Evolutionary conservation across 306 rosid genomes (phyloP).

Genomic region (Corylus heterophylla): DNA sequence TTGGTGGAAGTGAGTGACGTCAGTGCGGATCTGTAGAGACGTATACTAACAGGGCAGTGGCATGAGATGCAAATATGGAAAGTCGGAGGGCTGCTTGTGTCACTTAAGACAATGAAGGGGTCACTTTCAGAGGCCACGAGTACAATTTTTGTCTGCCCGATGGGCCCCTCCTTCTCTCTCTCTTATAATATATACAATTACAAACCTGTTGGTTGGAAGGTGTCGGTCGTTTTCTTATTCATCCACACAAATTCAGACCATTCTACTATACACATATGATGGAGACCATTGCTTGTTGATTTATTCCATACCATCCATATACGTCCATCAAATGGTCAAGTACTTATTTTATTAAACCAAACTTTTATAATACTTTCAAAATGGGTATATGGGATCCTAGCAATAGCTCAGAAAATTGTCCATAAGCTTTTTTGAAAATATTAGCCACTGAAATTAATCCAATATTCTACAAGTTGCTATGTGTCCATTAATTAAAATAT

Average conservation of each 20-base stretch:
- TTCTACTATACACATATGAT: not conserved
- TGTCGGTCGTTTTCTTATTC: slow-evolving; percentile 51
- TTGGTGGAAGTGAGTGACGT: no score
- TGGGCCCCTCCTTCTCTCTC: slow-evolving; percentile 24
- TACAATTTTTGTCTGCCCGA: slow-evolving; percentile 41
- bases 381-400: no score
- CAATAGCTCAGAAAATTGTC: no score
- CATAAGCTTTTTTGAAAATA: no score
- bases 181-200: not conserved
- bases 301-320: not conserved
- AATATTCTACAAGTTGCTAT: no score
- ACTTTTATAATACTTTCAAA: no score
- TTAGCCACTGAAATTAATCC: no score
- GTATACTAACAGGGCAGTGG: slow-evolving; percentile 10
- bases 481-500: no score
- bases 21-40: no score
- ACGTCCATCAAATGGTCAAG: no score
- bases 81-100: slow-evolving; percentile 25
- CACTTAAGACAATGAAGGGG: slow-evolving; percentile 27
- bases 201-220: slow-evolving; percentile 17
- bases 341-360: no score
- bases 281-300: not conserved
- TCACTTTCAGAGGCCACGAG: slow-evolving; percentile 34
- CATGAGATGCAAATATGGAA: slow-evolving; percentile 36
- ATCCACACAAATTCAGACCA: slow-evolving; percentile 19